Evolutionary conservation across 208 protist species (phyloP).

Genomic region (Leishmania martiniquensis): DNA sequence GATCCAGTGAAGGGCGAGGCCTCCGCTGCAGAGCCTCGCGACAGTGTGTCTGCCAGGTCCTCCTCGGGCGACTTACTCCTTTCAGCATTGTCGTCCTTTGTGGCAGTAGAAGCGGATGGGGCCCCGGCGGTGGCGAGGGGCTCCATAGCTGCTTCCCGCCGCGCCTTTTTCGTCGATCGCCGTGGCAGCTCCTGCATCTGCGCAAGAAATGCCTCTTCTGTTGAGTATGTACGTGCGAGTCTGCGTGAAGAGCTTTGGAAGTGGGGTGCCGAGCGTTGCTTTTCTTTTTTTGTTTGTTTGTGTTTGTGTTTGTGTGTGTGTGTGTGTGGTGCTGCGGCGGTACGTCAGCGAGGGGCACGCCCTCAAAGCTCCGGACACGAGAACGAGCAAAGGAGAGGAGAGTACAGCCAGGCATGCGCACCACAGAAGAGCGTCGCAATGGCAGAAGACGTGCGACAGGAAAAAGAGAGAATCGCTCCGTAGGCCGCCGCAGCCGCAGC

Average conservation of each 20-base stretch:
- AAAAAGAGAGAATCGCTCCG: background rate
- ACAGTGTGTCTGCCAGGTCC: background rate
- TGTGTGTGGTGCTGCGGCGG: too few relatives aligned
- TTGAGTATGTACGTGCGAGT: constrained; percentile 4
- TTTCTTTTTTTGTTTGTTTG: too few relatives aligned
- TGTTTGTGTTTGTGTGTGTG: too few relatives aligned
- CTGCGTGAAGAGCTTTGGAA: background rate
- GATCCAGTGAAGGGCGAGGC: background rate
- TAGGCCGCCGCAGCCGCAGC: too few relatives aligned
- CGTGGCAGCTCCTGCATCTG: constrained; percentile 2
- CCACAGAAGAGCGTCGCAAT: too few relatives aligned
- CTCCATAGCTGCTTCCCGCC: background rate
- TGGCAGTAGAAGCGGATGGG: background rate
- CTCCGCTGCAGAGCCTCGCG: background rate
- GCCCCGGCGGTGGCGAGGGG: background rate
- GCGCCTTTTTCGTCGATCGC: background rate
- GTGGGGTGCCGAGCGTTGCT: too few relatives aligned
- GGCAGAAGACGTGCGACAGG: too few relatives aligned
- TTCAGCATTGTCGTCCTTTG: background rate
- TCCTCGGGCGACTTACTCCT: background rate
- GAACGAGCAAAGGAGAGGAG: too few relatives aligned
- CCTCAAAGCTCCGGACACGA: too few relatives aligned
- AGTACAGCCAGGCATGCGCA: too few relatives aligned
- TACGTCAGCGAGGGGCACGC: too few relatives aligned
- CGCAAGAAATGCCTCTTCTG: background rate